Conservation (phyloP, 139 green algal species). For the Microglena sp. region DNA sequence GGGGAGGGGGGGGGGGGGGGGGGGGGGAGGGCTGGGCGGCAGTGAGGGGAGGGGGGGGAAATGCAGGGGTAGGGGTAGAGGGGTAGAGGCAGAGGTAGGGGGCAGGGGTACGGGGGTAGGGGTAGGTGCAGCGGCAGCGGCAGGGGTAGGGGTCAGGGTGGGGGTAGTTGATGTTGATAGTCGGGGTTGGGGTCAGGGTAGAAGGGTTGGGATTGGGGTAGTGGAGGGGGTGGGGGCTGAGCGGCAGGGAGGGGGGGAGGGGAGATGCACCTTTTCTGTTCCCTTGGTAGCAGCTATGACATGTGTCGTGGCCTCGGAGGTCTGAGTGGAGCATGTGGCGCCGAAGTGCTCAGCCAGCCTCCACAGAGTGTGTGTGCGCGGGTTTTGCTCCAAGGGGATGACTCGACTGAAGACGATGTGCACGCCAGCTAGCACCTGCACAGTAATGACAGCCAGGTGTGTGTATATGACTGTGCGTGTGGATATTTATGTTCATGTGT, state of each 20-base stretch:
- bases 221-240: background rate
- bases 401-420: slow-evolving; percentile 52
- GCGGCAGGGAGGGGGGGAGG: background rate
- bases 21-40: no score
- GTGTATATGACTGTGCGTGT: no score
- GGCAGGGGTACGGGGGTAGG: background rate
- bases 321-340: slow-evolving; percentile 19
- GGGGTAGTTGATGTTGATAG: background rate
- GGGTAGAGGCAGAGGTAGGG: background rate
- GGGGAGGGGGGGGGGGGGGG: no score
- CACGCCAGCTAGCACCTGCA: slow-evolving; percentile 34
- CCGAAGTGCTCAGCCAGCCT: slow-evolving; percentile 48
- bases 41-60: background rate
- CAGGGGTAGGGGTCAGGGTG: background rate
- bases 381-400: slow-evolving; percentile 38
- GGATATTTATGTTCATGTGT: no score
- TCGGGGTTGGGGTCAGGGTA: no score
- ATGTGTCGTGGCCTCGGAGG: slow-evolving; percentile 39
- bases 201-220: background rate
- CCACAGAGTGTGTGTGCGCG: slow-evolving; percentile 46
- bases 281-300: slow-evolving; percentile 37
- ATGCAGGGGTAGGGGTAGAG: background rate
- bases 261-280: slow-evolving; percentile 47
- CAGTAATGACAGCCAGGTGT: no score
- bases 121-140: background rate